Evolutionary conservation across 2,329 filamentous ascomycete genomes (phyloP).

Genomic region (Aspergillus ochraceoroseus): DNA sequence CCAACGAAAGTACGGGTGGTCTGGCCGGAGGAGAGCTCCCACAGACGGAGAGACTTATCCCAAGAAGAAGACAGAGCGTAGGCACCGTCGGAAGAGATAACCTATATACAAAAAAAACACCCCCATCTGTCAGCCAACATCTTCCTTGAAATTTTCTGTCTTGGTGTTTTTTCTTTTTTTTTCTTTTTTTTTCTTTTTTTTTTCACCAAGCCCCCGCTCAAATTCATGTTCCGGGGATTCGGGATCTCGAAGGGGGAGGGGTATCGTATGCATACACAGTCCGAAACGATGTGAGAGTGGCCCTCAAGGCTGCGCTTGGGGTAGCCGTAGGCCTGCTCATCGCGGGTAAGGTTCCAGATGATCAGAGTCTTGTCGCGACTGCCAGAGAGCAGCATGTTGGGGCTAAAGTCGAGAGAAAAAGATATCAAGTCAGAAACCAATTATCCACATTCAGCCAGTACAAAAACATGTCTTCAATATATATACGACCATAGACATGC

Average conservation of each 20-base stretch:
- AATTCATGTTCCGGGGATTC: slow-evolving; percentile 4
- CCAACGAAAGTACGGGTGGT: slow-evolving; percentile 98
- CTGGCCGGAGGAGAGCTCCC: slow-evolving; percentile 95
- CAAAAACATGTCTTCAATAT: slow-evolving; percentile 13
- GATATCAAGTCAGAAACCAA: slow-evolving; percentile 36
- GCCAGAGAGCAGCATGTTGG: slow-evolving; percentile 98
- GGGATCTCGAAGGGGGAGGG: slow-evolving; percentile 10
- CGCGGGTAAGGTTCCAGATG: slow-evolving; percentile 99
- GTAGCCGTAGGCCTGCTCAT: slow-evolving; percentile 97
- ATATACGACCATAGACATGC: slow-evolving; percentile 9
- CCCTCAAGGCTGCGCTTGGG: slow-evolving; percentile 98
- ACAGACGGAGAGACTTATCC: slow-evolving; percentile 99
- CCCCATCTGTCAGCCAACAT: slow-evolving; percentile 28
- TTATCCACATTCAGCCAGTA: slow-evolving; percentile 24
- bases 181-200: slow-evolving; percentile 12
- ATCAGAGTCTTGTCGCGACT: slow-evolving; percentile 98
- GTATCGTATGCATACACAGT: slow-evolving; percentile 78
- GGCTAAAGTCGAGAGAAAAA: slow-evolving; percentile 52
- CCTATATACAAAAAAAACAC: slow-evolving; percentile 50
- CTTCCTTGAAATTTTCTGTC: slow-evolving; percentile 11
- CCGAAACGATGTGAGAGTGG: slow-evolving; percentile 99
- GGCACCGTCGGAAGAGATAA: slow-evolving; percentile 98
- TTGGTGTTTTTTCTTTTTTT: slow-evolving; percentile 8
- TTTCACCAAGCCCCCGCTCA: slow-evolving; percentile 1
- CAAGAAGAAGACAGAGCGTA: slow-evolving; percentile 98